Conservation (phyloP, 495 filamentous ascomycete species). For the Xylaria telfairii region DNA sequence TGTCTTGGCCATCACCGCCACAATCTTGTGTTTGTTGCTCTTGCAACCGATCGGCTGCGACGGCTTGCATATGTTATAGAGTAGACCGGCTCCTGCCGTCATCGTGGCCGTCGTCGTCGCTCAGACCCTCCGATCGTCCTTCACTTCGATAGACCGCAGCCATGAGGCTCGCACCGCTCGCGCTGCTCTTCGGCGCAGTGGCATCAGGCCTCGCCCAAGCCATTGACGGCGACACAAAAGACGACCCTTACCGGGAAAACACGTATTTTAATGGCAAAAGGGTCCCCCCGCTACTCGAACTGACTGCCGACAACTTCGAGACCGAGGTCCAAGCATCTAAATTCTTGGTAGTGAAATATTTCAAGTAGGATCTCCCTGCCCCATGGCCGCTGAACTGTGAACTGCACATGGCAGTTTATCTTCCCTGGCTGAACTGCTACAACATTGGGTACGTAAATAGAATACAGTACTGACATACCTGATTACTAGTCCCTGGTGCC, state of each 20-base stretch:
- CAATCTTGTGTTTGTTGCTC: neutral
- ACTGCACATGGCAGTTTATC: neutral
- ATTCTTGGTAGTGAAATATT: slow-evolving; percentile 57
- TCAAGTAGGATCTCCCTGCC: slow-evolving; percentile 43
- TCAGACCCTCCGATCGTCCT: neutral
- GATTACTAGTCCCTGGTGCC: slow-evolving; percentile 63
- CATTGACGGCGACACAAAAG: slow-evolving; percentile 40
- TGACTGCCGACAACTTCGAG: slow-evolving; percentile 52
- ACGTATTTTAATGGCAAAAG: slow-evolving; percentile 82
- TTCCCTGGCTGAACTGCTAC: neutral
- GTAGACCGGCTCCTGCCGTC: slow-evolving; percentile 11
- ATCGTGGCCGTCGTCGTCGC: neutral
- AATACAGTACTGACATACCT: neutral
- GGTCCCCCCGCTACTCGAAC: slow-evolving; percentile 73
- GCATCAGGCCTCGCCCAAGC: slow-evolving; percentile 42
- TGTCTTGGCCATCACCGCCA: neutral
- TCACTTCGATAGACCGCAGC: slow-evolving; percentile 24
- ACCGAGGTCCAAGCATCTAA: slow-evolving; percentile 46
- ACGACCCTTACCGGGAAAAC: slow-evolving; percentile 41
- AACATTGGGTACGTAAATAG: neutral
- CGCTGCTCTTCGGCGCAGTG: slow-evolving; percentile 50
- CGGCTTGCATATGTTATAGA: slow-evolving; percentile 12
- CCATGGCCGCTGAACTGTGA: neutral
- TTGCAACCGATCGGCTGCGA: slow-evolving; percentile 10
- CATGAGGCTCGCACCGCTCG: slow-evolving; percentile 45